Base-by-base conservation (phyloP, 176 grass and related monocot genomes). In the Paspalum vaginatum region DNA sequence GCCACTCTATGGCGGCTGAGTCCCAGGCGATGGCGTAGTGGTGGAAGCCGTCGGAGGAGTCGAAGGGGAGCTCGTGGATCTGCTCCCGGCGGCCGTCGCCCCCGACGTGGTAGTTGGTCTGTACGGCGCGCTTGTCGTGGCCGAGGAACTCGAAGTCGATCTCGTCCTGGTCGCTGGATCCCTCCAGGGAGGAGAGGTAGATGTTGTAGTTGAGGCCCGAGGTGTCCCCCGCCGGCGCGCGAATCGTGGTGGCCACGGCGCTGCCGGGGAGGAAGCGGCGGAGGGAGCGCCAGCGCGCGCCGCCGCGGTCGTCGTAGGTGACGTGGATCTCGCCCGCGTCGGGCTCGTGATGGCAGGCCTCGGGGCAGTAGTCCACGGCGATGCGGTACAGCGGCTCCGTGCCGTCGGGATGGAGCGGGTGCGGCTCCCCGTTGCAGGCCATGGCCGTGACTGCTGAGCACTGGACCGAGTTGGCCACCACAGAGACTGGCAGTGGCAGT, bases 141-240 rank as follows among this genome's bases (percentile, higher is more conserved):
- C 93, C 87, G 48, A 96, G 82, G 75, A 96, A 90, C 87, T 92
- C 90, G 60, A 96, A 92, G 79, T 96, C 87, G 79, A 96, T 90
- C 85, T 96, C 90, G 86, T 96, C 93, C 85, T 71, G 61, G 61
- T 84, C 85, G 7, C 22, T 6, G 81, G 70, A 77, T 11, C 90
- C 70, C 53, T 95, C 90, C 38, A 92, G 75, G 17, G 93, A 90
- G 40, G 93, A 95, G 27, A 92, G 87, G 82, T 95, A 92, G 70
- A 92, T 80, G 70, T 95, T 95, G 82, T 87, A 92, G 86, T 95
- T 95, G 61, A 95, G 82, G 1, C 90, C 85, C 17, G 74, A 65
- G 11, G 90, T 88, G 70, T 90, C 86, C 17, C 90, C 89, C 3
- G 43, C 50, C 0, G 90, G 87, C 2, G 66, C 65, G 57, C 85